Conservation (phyloP, 345 rosid genomes). For the Acer saccharum region DNA sequence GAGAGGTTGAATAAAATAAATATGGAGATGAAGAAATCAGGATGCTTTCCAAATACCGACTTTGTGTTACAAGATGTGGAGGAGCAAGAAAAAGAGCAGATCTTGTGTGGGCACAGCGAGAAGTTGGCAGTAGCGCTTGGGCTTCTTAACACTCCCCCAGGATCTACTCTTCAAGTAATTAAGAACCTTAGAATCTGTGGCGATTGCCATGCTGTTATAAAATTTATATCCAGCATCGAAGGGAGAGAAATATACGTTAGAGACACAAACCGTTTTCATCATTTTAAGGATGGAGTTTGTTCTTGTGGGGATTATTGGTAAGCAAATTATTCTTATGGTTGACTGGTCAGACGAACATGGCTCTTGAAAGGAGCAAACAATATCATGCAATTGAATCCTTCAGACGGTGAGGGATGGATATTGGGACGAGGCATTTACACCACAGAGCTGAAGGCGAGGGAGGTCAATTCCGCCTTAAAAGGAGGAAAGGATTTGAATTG, state of each 20-base stretch:
- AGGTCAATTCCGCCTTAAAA: neutral
- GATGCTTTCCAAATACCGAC: conserved; percentile 7
- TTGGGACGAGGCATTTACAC: neutral
- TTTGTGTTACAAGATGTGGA: conserved; percentile 16
- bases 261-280: conserved; percentile 35
- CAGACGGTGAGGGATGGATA: neutral
- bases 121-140: conserved; percentile 40
- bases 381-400: neutral
- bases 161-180: conserved; percentile 34
- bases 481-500: neutral
- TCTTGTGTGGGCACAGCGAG: conserved; percentile 43
- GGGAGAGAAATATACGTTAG: conserved; percentile 12
- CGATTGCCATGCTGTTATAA: conserved; percentile 21
- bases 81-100: conserved; percentile 21
- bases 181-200: conserved; percentile 49
- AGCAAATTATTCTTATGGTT: neutral
- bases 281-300: conserved; percentile 33
- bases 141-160: conserved; percentile 34
- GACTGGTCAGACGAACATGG: neutral
- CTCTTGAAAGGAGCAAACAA: conserved; percentile 1
- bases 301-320: conserved; percentile 49
- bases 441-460: neutral
- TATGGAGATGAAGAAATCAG: conserved; percentile 15
- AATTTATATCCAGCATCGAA: conserved; percentile 16
- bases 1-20: conserved; percentile 16